Base-by-base conservation (phyloP, 345 rosid species). In the Gossypium turneri region DNA sequence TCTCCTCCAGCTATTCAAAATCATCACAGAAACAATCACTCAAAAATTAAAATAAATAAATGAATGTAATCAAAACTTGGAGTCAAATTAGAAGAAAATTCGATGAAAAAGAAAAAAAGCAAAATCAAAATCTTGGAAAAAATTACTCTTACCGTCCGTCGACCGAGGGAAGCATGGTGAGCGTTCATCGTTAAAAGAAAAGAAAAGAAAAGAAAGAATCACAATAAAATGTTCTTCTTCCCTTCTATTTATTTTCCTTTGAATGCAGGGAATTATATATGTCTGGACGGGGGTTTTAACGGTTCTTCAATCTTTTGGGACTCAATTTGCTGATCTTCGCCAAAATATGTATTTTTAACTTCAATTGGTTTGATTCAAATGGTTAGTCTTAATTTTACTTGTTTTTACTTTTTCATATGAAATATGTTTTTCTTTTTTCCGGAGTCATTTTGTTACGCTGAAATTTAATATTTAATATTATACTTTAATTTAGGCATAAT, bases 111-210 rank as follows among this genome's bases (percentile, higher is more conserved):
- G 2, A 53, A 47, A 25, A 59, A 4, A 9, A 5, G 22, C 0
- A 24, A 69, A 56, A 53, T 22, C 6, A 22, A 9, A 56, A 56
- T 24, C 34, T 12, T 7, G 60, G 76, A 72, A n/a, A 12, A 20
- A 41, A 67, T 52, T 7, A 52, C 20, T 69, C 29, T 70, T 82
- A 95, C 99, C 82, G 99, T 91, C 81, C 99, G 89, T 73, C 99
- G 98, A 67, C 97, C 99, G 9, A 93, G 87, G 41, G 98, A 85
- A 66, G 99, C 96, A 69, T 93, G 99, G 62, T 75, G 96, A 70
- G 89, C 62, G 27, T 88, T 90, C 99, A 90, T 91, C 67, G 70
- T 78, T 60, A 5, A 60, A 12, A 29, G 72, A 2, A 55, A 70
- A 62, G 12, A 25, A 43, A 58, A 53, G 16, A 13, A 17, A 52